phyloP scores from a whole-genome alignment of 1,284 basidiomycete genomes.

The Sporisorium iseilematis-ciliati region DNA sequence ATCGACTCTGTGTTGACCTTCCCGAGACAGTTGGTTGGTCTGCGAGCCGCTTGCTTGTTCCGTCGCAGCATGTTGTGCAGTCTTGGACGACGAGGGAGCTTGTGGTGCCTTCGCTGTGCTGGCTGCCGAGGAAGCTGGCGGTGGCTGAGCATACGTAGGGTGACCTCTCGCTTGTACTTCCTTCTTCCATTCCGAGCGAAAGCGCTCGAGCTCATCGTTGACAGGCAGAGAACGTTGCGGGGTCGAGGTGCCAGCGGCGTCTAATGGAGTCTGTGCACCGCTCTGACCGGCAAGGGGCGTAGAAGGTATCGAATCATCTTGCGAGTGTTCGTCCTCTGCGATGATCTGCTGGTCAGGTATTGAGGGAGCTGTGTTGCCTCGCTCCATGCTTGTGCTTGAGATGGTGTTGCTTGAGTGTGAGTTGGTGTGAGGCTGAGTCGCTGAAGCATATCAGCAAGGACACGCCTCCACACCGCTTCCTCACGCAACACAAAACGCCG shows the following conservation, averaged over 20 bases:
- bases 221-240: conserved; percentile 12
- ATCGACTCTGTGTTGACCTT: background rate
- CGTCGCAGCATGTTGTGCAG: background rate
- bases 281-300: conserved; percentile 27
- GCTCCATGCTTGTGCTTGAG: conserved; percentile 15
- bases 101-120: background rate
- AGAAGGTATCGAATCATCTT: conserved; percentile 20
- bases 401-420: background rate
- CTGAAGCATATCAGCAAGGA: background rate
- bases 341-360: conserved; percentile 9
- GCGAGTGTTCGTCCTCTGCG: background rate
- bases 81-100: conserved; percentile 2
- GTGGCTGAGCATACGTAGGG: conserved; percentile 21
- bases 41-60: background rate
- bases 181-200: conserved; percentile 53
- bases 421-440: background rate
- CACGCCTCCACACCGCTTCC: conserved; percentile 6
- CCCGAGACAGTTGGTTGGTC: background rate
- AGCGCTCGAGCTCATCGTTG: conserved; percentile 51
- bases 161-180: conserved; percentile 44
- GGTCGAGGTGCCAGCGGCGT: background rate
- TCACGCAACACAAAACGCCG: no score
- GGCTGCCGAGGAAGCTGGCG: background rate
- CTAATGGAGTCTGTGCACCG: conserved; percentile 29
- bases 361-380: conserved; percentile 17